A percentile compares a stretch with the other conserved stretches of the same genome.
Evolutionary conservation across 2,329 filamentous ascomycete genomes (phyloP).

Genomic region (Penicillium crustosum): DNA sequence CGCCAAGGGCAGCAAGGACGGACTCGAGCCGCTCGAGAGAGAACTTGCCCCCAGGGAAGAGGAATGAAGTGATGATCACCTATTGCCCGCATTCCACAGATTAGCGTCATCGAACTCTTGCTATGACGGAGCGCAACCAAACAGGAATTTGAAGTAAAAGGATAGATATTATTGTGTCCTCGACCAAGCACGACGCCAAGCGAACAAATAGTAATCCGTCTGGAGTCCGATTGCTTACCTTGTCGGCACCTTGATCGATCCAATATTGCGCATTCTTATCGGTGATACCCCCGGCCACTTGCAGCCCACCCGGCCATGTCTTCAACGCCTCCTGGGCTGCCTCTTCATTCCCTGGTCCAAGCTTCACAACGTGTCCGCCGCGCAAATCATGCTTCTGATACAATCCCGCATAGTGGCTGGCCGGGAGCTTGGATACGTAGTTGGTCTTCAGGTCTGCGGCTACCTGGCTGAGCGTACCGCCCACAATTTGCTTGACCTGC

Average conservation of each 20-base stretch:
- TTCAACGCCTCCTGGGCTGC: slow-evolving; percentile 74
- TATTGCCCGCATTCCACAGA: slow-evolving; percentile 46
- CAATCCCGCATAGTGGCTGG: slow-evolving; percentile 75
- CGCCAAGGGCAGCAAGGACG: slow-evolving; percentile 69
- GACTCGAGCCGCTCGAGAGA: slow-evolving; percentile 72
- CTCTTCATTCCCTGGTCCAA: slow-evolving; percentile 81
- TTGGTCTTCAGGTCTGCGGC: slow-evolving; percentile 77
- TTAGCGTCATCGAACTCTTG: slow-evolving; percentile 19
- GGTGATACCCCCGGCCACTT: slow-evolving; percentile 91
- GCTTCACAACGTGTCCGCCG: slow-evolving; percentile 94
- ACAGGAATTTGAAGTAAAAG: not conserved
- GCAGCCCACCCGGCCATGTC: slow-evolving; percentile 77
- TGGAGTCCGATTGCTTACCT: slow-evolving; percentile 58
- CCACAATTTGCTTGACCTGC: slow-evolving; percentile 97
- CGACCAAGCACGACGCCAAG: not conserved
- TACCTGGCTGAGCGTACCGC: slow-evolving; percentile 76
- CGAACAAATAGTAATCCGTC: slow-evolving; percentile 1
- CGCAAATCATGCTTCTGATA: slow-evolving; percentile 73
- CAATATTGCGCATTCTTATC: slow-evolving; percentile 80
- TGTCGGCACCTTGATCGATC: slow-evolving; percentile 85
- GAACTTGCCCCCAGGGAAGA: slow-evolving; percentile 83
- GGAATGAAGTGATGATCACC: slow-evolving; percentile 95
- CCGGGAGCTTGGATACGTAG: slow-evolving; percentile 80
- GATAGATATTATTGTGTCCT: not conserved
- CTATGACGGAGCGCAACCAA: slow-evolving; percentile 14